Conservation (phyloP, 805 yeast genomes). For the Maudiozyma serrabonitensis region DNA sequence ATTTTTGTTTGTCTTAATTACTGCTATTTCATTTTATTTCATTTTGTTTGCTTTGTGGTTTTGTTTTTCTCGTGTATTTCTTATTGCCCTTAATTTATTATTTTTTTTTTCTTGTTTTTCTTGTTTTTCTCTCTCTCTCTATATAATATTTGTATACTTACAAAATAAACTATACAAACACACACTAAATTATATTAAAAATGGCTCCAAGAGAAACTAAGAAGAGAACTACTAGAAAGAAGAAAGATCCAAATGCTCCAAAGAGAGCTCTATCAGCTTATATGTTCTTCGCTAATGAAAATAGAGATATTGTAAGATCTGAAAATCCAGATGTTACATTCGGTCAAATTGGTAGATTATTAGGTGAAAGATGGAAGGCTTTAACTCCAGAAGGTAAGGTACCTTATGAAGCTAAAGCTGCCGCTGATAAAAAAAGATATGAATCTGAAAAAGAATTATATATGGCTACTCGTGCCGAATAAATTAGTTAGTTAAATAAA, state of each 20-base stretch:
- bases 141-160: not conserved
- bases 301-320: constrained; percentile 90
- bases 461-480: constrained; percentile 33
- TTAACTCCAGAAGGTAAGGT: constrained; percentile 69
- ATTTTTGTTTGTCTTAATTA: too few species aligned
- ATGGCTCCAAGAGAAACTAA: constrained; percentile 21
- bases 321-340: constrained; percentile 95
- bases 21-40: too few species aligned
- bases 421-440: constrained; percentile 93
- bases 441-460: constrained; percentile 91
- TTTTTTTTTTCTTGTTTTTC: not conserved
- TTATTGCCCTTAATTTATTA: too few species aligned
- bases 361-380: constrained; percentile 97
- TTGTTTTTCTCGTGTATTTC: too few species aligned
- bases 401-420: constrained; percentile 91
- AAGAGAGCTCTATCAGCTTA: constrained; percentile 96
- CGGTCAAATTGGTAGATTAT: constrained; percentile 89
- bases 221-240: constrained; percentile 35
- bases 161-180: not conserved
- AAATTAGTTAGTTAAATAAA: not conserved
- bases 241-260: constrained; percentile 93
- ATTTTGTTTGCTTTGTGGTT: too few species aligned
- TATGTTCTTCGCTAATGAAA: constrained; percentile 97
- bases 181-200: not conserved
- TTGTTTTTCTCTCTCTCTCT: not conserved